Base-by-base conservation (phyloP, 306 rosid genomes). In the Rosa multiflora region DNA sequence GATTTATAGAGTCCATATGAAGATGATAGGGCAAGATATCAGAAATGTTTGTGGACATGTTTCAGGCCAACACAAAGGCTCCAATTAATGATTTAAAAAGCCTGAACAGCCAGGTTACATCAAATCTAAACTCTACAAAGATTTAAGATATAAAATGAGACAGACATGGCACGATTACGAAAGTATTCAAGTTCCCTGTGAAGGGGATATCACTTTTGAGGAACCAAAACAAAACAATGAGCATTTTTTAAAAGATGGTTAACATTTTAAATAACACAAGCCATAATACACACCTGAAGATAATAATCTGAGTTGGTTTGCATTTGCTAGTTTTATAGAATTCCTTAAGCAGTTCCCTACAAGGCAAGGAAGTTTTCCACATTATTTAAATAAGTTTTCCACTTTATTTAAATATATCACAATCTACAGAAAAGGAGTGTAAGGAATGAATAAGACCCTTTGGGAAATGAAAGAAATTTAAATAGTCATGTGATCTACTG, bases 321-420 rank as follows among this genome's bases (percentile, higher is more conserved):
- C 44, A 6, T 17, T 79, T 70, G 86, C 97, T 91, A 10, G 99
- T 85, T 4, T 37, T 8, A 77, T 87, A 94, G 83, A 94, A 94
- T 84, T 94, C 99, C 76, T 86, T 43, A 76, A 94, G 94, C 83
- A 92, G 89, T 86, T 94, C 97, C 75, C 99, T 94, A 93, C 85
- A 85, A 72, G 72, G 11, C 75, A 70, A 75, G 51, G 59, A 78
- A 44, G 73, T 43, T 39, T 40, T 17, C 63, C 64, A 37, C 53
- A 32, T n/a, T 21, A 39, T 35, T 51, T 18, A 15, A 3, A 40
- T n/a, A n/a, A 44, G 73, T 43, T 39, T 40, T 17, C 63, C 64
- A 37, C 53, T n/a, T n/a, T 21, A 39, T 35, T 51, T 18, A 15
- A 3, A 40, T n/a, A n/a, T 7, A 18, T 61, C 58, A 40, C 13